A percentile compares a stretch with the other conserved stretches of the same genome.
These are phyloP conservation scores for Amanita brunnescens DNA, from an alignment of 768 basidiomycete genomes.

Conservation along the genomic window DNA sequence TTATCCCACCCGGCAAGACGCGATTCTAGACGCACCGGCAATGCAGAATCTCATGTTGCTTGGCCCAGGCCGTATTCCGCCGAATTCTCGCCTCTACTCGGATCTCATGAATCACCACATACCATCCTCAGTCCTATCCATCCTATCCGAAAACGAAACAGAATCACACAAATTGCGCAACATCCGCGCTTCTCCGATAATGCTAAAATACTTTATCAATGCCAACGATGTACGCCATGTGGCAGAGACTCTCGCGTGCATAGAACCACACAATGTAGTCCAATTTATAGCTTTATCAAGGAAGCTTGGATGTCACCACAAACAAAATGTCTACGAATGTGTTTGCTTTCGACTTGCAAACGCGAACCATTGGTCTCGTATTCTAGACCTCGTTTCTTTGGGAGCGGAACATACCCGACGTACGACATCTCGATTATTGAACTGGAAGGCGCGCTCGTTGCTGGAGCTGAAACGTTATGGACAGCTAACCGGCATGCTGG, in stretches of 20 bases:
- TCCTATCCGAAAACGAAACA: neutral
- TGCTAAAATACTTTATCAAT: conserved; percentile 22
- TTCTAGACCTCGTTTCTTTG: conserved; percentile 39
- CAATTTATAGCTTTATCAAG: conserved; percentile 40
- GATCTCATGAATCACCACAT: neutral
- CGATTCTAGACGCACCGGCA: neutral
- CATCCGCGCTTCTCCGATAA: conserved; percentile 13
- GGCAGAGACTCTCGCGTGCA: conserved; percentile 24
- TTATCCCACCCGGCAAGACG: neutral
- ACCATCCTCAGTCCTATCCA: neutral
- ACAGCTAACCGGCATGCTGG: conserved; percentile 34
- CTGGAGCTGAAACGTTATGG: conserved; percentile 45
- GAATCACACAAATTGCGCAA: conserved; percentile 8
- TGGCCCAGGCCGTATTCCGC: neutral
- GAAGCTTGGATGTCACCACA: conserved; percentile 38
- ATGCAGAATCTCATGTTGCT: neutral
- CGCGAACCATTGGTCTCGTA: conserved; percentile 37
- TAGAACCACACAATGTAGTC: conserved; percentile 30
- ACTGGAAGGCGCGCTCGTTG: conserved; percentile 61
- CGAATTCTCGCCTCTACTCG: neutral
- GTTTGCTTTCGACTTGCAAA: conserved; percentile 42
- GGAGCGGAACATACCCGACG: conserved; percentile 41
- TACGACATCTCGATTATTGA: conserved; percentile 48
- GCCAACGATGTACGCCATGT: conserved; percentile 23
- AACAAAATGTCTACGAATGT: conserved; percentile 50